Evolutionary conservation across 169 alveolate species (phyloP), one percentile per base, ranked within the genome.

Genomic region (Theileria annulata): DNA sequence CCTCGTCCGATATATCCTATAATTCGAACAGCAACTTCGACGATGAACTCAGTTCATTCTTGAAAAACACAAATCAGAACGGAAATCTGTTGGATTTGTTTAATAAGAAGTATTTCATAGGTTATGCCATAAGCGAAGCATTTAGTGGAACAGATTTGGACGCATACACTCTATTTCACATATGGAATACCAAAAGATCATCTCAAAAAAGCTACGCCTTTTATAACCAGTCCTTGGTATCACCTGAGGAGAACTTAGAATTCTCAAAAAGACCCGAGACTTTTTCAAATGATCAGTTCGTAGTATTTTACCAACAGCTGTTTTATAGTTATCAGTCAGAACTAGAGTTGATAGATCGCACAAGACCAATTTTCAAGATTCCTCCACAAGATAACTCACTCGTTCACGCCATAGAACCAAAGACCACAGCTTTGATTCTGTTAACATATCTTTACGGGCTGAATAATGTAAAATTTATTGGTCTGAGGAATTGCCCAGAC

Each of bases 21-120:
- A 75, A 56, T n/a, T 75, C 86, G 23, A 77, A 77, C 19, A 82
- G 86, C 59, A 79, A 79, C 75, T 75, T 76, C 86, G 89, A 76
- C 63, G 89, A 82, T 25, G 89, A 64, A 75, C 76, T 82, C 51
- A 48, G 89, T 62, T 69, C 58, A 28, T 68, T 82, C 75, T 66
- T 76, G 63, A 13, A 76, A 42, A 70, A 60, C 49, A 74, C 79
- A 0, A 58, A 35, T 35, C 79, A 62, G 49, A 69, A 79, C 54
- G 80, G 66, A 19, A 82, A 58, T 71, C 47, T 82, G 48, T 37
- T 82, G 62, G 89, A 82, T 60, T 25, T 74, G 62, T 73, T 82
- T 27, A 78, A 77, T 37, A 25, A 74, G 71, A 82, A 82, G 54
- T 82, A 73, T 51, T 74, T 79, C 23, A 71, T 76, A 1, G 89